phyloP scores from a whole-genome alignment of 495 filamentous ascomycete species.

The Penicillium alfredii region DNA sequence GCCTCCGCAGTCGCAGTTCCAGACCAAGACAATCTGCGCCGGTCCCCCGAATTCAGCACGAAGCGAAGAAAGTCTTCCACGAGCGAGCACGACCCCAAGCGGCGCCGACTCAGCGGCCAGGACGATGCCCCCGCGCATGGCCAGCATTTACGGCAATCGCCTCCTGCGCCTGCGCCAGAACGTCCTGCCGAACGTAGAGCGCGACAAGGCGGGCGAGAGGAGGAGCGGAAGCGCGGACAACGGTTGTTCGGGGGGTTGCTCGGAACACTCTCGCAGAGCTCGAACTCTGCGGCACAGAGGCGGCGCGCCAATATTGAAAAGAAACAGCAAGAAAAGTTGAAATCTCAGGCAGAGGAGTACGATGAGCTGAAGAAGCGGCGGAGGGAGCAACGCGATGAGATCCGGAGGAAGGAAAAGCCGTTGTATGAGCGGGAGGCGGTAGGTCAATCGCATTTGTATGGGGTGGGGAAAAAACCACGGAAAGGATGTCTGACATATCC shows the following conservation, averaged over 20 bases:
- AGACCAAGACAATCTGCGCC: constrained; percentile 32
- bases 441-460: constrained; percentile 28
- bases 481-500: background rate
- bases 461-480: background rate
- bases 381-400: constrained; percentile 52
- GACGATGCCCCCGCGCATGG: constrained; percentile 15
- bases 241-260: constrained; percentile 85
- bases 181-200: constrained; percentile 34
- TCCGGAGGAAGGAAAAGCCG: constrained; percentile 63
- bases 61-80: constrained; percentile 56
- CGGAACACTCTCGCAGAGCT: constrained; percentile 79
- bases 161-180: constrained; percentile 10
- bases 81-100: constrained; percentile 50
- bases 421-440: constrained; percentile 76
- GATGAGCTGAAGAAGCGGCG: constrained; percentile 62
- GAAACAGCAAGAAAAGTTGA: constrained; percentile 77
- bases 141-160: constrained; percentile 10
- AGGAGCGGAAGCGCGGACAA: constrained; percentile 83
- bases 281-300: constrained; percentile 60
- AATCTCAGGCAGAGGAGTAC: constrained; percentile 63
- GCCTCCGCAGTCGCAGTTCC: constrained; percentile 63
- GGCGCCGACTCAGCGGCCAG: constrained; percentile 44
- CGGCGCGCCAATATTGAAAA: constrained; percentile 84
- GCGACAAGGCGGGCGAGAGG: constrained; percentile 43
- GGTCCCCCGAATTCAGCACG: constrained; percentile 28